phyloP scores from a whole-genome alignment of 176 grass and related monocot genomes.

The Avena insularis region DNA sequence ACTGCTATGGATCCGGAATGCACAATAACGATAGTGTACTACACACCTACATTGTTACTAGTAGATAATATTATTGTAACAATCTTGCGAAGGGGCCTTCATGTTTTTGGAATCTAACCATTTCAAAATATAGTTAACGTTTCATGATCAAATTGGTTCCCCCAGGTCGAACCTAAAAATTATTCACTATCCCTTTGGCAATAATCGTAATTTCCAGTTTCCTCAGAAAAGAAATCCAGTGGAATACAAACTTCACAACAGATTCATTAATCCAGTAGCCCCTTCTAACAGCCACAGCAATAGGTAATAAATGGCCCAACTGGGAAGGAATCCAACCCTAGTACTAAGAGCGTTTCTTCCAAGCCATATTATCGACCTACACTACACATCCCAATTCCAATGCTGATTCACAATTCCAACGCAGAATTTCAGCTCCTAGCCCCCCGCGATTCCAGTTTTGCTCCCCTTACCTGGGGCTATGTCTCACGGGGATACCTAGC shows the following conservation, averaged over 20 bases:
- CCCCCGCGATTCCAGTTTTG: neutral
- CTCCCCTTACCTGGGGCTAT: neutral
- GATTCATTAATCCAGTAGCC: neutral
- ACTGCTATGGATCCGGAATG: slow-evolving; percentile 4
- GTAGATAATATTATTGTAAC: neutral
- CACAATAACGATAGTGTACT: neutral
- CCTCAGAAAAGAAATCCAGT: neutral
- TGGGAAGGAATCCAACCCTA: neutral
- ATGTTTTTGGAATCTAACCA: neutral
- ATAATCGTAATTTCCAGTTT: neutral
- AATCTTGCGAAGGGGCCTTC: slow-evolving; percentile 7
- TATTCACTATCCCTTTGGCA: neutral
- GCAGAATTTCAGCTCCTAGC: neutral
- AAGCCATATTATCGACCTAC: neutral
- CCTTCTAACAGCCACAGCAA: neutral
- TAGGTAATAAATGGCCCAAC: neutral
- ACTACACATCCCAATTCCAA: neutral
- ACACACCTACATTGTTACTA: neutral
- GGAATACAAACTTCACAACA: neutral
- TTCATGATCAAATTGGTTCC: neutral
- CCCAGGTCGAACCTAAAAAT: neutral
- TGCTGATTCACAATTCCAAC: neutral
- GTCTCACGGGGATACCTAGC: neutral
- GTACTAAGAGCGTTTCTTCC: neutral
- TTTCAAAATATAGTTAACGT: neutral